A percentile compares a stretch with the other conserved stretches of the same genome.
Conservation (phyloP, 148 eudicot genomes). For the Fagopyrum tataricum region DNA sequence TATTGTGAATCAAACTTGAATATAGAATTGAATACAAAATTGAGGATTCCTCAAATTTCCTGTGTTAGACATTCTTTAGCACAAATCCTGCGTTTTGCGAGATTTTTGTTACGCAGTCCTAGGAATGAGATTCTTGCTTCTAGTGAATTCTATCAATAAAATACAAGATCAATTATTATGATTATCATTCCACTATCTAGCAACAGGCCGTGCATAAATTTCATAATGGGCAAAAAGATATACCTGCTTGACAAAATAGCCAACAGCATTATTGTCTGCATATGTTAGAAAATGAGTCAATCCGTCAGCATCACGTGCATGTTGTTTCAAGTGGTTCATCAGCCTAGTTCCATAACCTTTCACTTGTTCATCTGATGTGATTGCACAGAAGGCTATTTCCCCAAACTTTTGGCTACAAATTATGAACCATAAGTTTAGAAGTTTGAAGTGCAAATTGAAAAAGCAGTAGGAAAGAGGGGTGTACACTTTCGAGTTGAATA, state of each 20-base stretch:
- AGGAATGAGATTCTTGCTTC: too few species aligned
- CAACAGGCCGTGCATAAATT: background rate
- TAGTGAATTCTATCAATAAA: too few species aligned
- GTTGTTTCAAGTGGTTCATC: slow-evolving; percentile 95
- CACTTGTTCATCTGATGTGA: slow-evolving; percentile 95
- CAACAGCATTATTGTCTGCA: slow-evolving; percentile 99
- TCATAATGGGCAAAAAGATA: background rate
- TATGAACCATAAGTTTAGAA: background rate
- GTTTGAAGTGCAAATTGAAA: background rate
- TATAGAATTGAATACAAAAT: too few species aligned
- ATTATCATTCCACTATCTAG: background rate
- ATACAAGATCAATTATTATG: too few species aligned
- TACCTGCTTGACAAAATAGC: slow-evolving; percentile 96
- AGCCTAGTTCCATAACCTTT: slow-evolving; percentile 98
- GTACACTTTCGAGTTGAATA: too few species aligned
- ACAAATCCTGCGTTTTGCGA: too few species aligned
- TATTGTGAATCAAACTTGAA: too few species aligned
- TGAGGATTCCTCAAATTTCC: too few species aligned
- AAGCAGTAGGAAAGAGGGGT: too few species aligned
- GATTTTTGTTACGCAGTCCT: too few species aligned
- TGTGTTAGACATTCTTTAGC: too few species aligned
- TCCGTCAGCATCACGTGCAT: slow-evolving; percentile 95
- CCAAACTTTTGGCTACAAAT: slow-evolving; percentile 80
- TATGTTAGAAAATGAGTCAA: slow-evolving; percentile 93
- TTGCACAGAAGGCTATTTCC: slow-evolving; percentile 98